A percentile compares a stretch with the other conserved stretches of the same genome.
Conservation (phyloP, 2,329 filamentous ascomycete species). For the Colletotrichum cereale region DNA sequence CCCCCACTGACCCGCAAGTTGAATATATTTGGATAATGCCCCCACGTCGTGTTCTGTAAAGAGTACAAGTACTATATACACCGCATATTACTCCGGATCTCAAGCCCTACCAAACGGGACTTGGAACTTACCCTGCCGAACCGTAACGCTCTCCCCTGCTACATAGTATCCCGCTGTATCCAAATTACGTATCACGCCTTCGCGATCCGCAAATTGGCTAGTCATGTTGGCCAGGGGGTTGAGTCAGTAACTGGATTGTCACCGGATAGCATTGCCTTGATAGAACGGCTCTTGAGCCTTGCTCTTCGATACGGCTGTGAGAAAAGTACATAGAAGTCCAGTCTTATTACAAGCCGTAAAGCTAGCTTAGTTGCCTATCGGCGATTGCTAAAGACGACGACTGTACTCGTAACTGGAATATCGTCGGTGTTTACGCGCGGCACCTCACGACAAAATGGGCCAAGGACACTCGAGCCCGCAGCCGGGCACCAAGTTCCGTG, state of each 20-base stretch:
- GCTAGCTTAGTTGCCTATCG: not conserved
- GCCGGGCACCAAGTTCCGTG: constrained; percentile 42
- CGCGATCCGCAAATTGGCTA: too few relatives aligned
- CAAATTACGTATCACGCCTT: too few relatives aligned
- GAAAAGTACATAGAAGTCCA: not conserved
- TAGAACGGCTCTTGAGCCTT: not conserved
- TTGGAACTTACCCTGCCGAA: too few relatives aligned
- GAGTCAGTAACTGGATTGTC: constrained; percentile 8
- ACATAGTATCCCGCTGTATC: too few relatives aligned
- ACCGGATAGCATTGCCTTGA: not conserved
- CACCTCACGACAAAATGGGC: constrained; percentile 41
- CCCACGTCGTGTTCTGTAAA: too few relatives aligned
- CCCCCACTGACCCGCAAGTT: too few relatives aligned
- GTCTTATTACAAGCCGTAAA: not conserved
- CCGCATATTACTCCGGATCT: too few relatives aligned
- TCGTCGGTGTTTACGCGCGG: not conserved
- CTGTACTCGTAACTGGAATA: not conserved
- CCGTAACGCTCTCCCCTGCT: too few relatives aligned
- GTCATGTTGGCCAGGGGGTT: not conserved
- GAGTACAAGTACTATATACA: too few relatives aligned
- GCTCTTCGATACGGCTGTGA: not conserved
- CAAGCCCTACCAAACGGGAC: too few relatives aligned
- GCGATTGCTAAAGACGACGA: not conserved
- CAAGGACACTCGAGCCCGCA: constrained; percentile 43
- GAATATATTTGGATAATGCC: too few relatives aligned